A percentile compares a stretch with the other conserved stretches of the same genome.
phyloP scores from a whole-genome alignment of 768 basidiomycete genomes.

The Filobasidium floriforme region DNA sequence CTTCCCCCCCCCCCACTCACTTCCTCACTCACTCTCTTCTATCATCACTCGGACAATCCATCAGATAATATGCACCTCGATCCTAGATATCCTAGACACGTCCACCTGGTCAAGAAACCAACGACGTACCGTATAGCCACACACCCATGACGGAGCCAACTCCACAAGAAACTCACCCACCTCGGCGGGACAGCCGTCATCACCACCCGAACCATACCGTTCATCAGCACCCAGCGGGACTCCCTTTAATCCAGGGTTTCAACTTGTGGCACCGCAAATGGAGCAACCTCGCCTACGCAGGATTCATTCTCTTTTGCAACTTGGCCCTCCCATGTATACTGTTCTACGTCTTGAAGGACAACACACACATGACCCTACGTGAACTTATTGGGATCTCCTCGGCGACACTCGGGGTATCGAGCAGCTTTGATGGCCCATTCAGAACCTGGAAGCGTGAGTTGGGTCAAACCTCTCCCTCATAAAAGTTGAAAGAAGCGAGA shows the following conservation, averaged over 20 bases:
- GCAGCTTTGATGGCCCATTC: constrained; percentile 35
- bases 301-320: constrained; percentile 16
- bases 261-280: constrained; percentile 7
- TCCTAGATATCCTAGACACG: too few relatives aligned
- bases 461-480: neutral
- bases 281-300: constrained; percentile 9
- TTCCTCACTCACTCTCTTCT: too few relatives aligned
- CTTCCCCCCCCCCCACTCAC: too few relatives aligned
- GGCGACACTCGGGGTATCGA: constrained; percentile 27
- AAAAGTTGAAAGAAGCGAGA: too few relatives aligned
- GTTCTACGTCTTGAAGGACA: constrained; percentile 25
- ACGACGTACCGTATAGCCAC: neutral
- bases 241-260: constrained; percentile 1
- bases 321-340: constrained; percentile 27
- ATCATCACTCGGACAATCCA: too few relatives aligned
- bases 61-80: too few relatives aligned
- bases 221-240: neutral
- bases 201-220: neutral
- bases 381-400: constrained; percentile 28
- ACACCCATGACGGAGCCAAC: neutral
- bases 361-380: neutral
- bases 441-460: constrained; percentile 30
- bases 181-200: neutral
- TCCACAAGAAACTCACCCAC: neutral
- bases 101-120: too few relatives aligned